These are phyloP conservation scores for Persicaria tinctoria DNA, from an alignment of 148 eudicot genomes.

Conservation along the genomic window DNA sequence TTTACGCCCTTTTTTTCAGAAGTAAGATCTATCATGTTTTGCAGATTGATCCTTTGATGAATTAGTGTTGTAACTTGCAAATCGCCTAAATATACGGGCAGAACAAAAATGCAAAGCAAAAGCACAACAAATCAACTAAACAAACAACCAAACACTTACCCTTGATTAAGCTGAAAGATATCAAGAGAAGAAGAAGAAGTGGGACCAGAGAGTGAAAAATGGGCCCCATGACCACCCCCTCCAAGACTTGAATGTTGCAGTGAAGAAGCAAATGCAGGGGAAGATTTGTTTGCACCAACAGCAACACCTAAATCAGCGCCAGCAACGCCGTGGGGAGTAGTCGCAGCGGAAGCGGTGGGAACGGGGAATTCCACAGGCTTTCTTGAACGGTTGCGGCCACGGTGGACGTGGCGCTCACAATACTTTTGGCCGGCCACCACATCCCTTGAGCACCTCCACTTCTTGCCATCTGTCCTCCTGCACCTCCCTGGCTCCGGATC, in stretches of 20 bases:
- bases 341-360: conserved; percentile 25
- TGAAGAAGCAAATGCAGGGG: conserved; percentile 5
- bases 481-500: conserved; percentile 98
- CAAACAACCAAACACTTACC: conserved; percentile 26
- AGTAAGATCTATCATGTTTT: too few relatives aligned
- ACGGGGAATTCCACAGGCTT: conserved; percentile 99
- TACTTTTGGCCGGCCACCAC: conserved; percentile 80
- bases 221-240: conserved; percentile 16
- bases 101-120: background rate
- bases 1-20: too few relatives aligned
- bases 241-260: background rate
- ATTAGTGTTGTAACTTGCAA: too few relatives aligned
- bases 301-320: conserved; percentile 10
- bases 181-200: conserved; percentile 49
- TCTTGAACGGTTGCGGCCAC: conserved; percentile 99
- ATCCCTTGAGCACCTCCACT: conserved; percentile 97
- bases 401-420: conserved; percentile 91
- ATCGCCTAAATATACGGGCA: background rate
- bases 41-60: too few relatives aligned
- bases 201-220: conserved; percentile 35
- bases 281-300: background rate
- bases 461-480: conserved; percentile 89
- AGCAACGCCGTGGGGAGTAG: conserved; percentile 8
- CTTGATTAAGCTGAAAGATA: conserved; percentile 43
- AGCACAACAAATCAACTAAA: background rate